Percentiles rank a stretch among this genome's conserved stretches.
These are phyloP conservation scores for Phytopythium kandeliae DNA, from an alignment of 352 stramenopile species.

Conservation along the genomic window DNA sequence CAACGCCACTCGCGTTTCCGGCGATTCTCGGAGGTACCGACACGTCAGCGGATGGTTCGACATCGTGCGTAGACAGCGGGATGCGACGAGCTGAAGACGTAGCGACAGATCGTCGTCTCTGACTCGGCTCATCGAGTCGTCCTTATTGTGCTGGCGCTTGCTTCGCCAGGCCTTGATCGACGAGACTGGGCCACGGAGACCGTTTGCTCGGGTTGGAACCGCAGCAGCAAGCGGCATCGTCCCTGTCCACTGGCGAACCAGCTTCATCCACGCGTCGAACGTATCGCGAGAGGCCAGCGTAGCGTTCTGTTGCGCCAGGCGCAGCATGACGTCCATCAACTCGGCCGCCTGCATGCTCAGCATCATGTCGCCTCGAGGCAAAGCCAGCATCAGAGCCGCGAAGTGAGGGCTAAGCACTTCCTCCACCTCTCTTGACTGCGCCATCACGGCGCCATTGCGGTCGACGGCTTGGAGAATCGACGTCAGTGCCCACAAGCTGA, in stretches of 20 bases:
- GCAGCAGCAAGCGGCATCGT: not conserved
- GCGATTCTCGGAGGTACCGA: conserved; percentile 44
- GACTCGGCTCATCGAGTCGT: not conserved
- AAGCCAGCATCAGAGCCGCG: conserved; percentile 27
- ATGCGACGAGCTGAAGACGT: conserved; percentile 40
- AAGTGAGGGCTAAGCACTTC: conserved; percentile 25
- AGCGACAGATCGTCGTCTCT: not conserved
- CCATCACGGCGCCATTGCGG: conserved; percentile 12
- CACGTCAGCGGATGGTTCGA: conserved; percentile 40
- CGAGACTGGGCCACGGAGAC: not conserved
- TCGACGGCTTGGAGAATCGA: conserved; percentile 25
- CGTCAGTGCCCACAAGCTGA: conserved; percentile 32
- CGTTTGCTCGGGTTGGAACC: not conserved
- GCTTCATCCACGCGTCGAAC: conserved; percentile 63
- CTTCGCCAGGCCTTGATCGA: conserved; percentile 1
- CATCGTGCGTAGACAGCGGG: conserved; percentile 47
- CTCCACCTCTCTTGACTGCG: conserved; percentile 21
- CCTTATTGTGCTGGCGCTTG: not conserved
- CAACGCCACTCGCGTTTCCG: conserved; percentile 39
- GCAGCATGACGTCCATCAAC: conserved; percentile 40
- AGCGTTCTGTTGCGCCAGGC: conserved; percentile 31
- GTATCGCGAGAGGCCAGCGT: conserved; percentile 25
- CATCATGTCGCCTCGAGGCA: conserved; percentile 23
- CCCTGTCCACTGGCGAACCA: conserved; percentile 34
- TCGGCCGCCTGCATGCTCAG: conserved; percentile 44